A percentile compares a stretch with the other conserved stretches of the same genome.
phyloP scores from a whole-genome alignment of 225 moss, liverwort and hornwort genomes.

The Sphagnum tenellum region DNA sequence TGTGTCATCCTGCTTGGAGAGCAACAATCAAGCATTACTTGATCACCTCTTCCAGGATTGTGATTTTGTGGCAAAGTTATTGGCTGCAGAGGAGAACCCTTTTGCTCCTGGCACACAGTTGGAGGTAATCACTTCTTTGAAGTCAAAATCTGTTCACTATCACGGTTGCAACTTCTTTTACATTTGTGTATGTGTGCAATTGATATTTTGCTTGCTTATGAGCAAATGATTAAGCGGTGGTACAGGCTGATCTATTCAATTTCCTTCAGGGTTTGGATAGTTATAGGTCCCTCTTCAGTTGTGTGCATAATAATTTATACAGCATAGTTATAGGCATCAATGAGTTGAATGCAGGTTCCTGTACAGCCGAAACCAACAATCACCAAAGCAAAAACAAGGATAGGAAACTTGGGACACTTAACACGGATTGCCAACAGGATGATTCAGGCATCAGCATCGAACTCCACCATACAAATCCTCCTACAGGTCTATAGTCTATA shows the following conservation, averaged over 20 bases:
- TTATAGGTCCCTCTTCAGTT: no score
- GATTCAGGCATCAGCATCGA: slow-evolving; percentile 47
- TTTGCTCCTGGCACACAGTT: slow-evolving; percentile 59
- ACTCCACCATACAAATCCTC: slow-evolving; percentile 49
- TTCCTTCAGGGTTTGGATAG: no score
- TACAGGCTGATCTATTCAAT: no score
- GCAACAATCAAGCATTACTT: slow-evolving; percentile 62
- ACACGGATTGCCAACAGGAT: slow-evolving; percentile 85
- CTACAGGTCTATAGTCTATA: slow-evolving; percentile 42
- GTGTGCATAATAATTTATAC: no score
- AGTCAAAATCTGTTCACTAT: no score
- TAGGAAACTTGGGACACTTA: slow-evolving; percentile 95
- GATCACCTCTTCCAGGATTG: slow-evolving; percentile 90
- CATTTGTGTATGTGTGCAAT: no score
- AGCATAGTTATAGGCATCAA: no score
- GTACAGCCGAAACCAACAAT: slow-evolving; percentile 64
- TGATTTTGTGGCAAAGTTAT: slow-evolving; percentile 59
- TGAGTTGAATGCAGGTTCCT: background rate
- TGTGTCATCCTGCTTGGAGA: slow-evolving; percentile 84
- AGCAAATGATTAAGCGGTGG: no score
- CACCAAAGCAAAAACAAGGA: slow-evolving; percentile 60
- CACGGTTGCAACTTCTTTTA: no score
- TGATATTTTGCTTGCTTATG: no score
- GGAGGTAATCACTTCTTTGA: slow-evolving; percentile 29
- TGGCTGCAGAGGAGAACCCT: slow-evolving; percentile 82